Evolutionary conservation across 129 eudicot genomes (phyloP), one percentile per base, ranked within the genome.

Genomic region (Tagetes patula): DNA sequence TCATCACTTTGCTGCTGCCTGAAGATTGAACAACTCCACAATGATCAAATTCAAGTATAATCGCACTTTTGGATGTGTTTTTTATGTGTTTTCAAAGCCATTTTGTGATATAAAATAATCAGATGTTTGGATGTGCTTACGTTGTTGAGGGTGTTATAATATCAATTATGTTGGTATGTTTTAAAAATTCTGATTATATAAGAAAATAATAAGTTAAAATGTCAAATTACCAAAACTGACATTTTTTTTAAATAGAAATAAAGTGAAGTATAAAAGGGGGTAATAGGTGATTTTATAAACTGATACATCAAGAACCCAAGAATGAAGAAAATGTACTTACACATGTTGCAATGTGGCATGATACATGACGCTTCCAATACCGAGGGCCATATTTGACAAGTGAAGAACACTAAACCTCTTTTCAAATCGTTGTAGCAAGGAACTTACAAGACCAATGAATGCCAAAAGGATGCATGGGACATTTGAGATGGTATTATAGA

Each of bases 331-430:
- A 9, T 63, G 61, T 52, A 65, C 90, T 80, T 80, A 80, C 85
- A 83, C 77, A 30, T 81, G 83, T 52, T 77, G 85, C 66, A 86
- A 69, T 6, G 85, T 83, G 54, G 87, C 85, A 66, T 80, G 90
- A 80, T 72, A 86, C 79, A 80, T 68, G 43, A 83, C 79, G 80
- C 83, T 83, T 72, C 87, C 87, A 2, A 83, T 74, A 39, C 87
- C 79, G 32, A 86, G 87, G 75, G 82, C 74, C 83, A 86, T 77
- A 64, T 86, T 83, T 52, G 90, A 86, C 5, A 86, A 73, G 81
- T 77, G 85, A 74, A 86, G 90, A 49, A 83, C 74, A 68, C 79
- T 79, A 72, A 85, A 85, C 58, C 90, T 82, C 81, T 82, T 85
- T 61, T 85, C 90, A 45, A 80, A 82, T 3, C 79, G 83, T 58